Percentiles rank a stretch among this genome's conserved stretches.
phyloP scores from a whole-genome alignment of 768 basidiomycete species.

The Cystofilobasidium ferigula region DNA sequence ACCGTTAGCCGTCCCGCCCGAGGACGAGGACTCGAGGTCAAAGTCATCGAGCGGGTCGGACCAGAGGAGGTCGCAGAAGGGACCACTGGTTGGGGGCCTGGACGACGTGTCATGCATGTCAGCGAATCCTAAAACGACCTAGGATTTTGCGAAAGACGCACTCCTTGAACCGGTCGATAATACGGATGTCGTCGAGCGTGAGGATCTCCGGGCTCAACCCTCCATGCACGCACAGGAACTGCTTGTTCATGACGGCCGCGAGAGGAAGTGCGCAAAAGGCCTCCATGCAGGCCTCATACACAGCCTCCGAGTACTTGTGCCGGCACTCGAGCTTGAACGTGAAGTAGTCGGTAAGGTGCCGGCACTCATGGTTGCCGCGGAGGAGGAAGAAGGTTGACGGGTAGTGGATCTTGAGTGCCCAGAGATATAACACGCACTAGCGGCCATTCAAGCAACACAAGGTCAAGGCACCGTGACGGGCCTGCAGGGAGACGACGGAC shows the following conservation, averaged over 20 bases:
- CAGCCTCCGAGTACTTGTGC: conserved; percentile 93
- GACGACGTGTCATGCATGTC: neutral
- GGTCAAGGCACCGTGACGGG: too few species aligned
- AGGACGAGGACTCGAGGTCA: conserved; percentile 69
- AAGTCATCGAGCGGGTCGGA: conserved; percentile 97
- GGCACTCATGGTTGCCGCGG: conserved; percentile 97
- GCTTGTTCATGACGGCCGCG: conserved; percentile 98
- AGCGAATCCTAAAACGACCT: neutral
- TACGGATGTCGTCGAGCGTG: conserved; percentile 86
- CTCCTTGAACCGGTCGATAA: conserved; percentile 27
- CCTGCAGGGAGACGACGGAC: conserved; percentile 26
- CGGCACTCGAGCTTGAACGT: conserved; percentile 99
- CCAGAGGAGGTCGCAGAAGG: conserved; percentile 99
- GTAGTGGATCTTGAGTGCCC: conserved; percentile 99
- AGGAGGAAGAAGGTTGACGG: conserved; percentile 91
- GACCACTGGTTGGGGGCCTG: conserved; percentile 75
- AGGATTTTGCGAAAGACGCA: neutral
- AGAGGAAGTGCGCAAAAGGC: conserved; percentile 91
- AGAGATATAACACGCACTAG: conserved; percentile 93
- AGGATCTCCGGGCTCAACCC: conserved; percentile 90
- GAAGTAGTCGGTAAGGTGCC: conserved; percentile 96
- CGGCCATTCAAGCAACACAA: too few species aligned
- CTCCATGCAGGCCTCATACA: conserved; percentile 97
- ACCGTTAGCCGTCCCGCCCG: conserved; percentile 47
- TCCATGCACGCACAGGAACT: conserved; percentile 96